Evolutionary conservation across 108 stramenopile species (phyloP).

Genomic region (Schizochytrium sp.): DNA sequence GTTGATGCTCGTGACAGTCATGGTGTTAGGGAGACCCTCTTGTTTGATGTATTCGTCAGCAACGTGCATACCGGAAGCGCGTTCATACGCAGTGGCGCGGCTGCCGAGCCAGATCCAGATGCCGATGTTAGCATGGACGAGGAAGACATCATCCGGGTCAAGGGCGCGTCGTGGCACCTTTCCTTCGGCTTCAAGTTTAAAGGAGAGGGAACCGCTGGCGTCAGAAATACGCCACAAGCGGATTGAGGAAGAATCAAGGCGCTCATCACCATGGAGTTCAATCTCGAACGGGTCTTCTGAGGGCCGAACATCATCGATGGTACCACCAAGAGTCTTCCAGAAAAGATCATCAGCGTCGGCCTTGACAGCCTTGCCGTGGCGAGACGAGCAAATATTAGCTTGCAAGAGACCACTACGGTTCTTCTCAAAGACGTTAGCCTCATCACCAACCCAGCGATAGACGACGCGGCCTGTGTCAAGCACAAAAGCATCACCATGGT

Average conservation of each 20-base stretch:
- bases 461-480: slow-evolving; percentile 83
- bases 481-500: slow-evolving; percentile 87
- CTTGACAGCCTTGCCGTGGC: slow-evolving; percentile 66
- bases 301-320: slow-evolving; percentile 72
- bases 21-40: slow-evolving; percentile 29
- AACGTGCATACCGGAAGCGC: not conserved
- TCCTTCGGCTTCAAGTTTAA: slow-evolving; percentile 74
- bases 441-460: slow-evolving; percentile 83
- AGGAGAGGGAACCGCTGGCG: not conserved
- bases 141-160: slow-evolving; percentile 76
- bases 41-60: slow-evolving; percentile 34
- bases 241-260: slow-evolving; percentile 67
- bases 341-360: slow-evolving; percentile 74
- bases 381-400: slow-evolving; percentile 74
- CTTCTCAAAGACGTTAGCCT: slow-evolving; percentile 78
- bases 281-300: slow-evolving; percentile 66
- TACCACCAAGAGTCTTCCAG: slow-evolving; percentile 85
- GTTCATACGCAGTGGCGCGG: slow-evolving; percentile 38
- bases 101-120: slow-evolving; percentile 83
- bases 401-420: slow-evolving; percentile 74
- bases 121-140: slow-evolving; percentile 82
- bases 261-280: slow-evolving; percentile 59
- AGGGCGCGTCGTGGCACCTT: slow-evolving; percentile 66
- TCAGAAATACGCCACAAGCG: slow-evolving; percentile 63
- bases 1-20: slow-evolving; percentile 45